Percentiles rank a stretch among this genome's conserved stretches.
These are phyloP conservation scores for Trametes sp. DNA, from an alignment of 1,284 basidiomycete species.

Conservation along the genomic window DNA sequence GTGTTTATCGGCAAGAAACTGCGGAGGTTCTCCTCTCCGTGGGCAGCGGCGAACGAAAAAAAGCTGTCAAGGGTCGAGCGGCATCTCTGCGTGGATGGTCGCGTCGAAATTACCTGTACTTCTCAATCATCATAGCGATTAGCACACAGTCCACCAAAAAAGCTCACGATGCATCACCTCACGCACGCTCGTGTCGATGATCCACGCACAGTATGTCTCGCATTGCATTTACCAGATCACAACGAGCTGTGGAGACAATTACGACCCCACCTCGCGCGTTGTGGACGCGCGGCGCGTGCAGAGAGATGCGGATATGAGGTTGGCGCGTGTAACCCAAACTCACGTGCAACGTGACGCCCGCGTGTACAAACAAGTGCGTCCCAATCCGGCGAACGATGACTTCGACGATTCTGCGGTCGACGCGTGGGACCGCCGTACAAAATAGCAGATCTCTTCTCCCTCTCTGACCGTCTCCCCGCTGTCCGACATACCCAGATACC, in stretches of 20 bases:
- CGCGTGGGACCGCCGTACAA: constrained; percentile 11
- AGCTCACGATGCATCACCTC: background rate
- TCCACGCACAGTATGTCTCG: background rate
- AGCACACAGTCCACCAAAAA: background rate
- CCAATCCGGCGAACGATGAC: constrained; percentile 16
- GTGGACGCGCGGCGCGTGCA: constrained; percentile 12
- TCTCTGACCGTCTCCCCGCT: background rate
- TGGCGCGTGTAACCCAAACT: constrained; percentile 25
- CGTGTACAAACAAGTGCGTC: constrained; percentile 23
- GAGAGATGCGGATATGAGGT: constrained; percentile 8
- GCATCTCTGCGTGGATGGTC: background rate
- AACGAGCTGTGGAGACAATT: background rate
- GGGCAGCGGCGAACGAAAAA: too few species aligned
- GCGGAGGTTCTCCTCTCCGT: background rate
- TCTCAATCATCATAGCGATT: constrained; percentile 24
- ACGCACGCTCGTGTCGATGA: background rate
- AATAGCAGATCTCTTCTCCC: constrained; percentile 5
- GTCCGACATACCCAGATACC: background rate
- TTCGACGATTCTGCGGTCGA: constrained; percentile 2
- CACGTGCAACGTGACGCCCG: constrained; percentile 31
- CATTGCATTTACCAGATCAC: background rate
- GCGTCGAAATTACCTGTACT: background rate
- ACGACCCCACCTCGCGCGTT: constrained; percentile 7
- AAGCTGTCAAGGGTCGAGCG: background rate
- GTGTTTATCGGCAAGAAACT: too few species aligned